Base-by-base conservation (phyloP, 2,329 filamentous ascomycete species). In the Amesomyces nigricolor region DNA sequence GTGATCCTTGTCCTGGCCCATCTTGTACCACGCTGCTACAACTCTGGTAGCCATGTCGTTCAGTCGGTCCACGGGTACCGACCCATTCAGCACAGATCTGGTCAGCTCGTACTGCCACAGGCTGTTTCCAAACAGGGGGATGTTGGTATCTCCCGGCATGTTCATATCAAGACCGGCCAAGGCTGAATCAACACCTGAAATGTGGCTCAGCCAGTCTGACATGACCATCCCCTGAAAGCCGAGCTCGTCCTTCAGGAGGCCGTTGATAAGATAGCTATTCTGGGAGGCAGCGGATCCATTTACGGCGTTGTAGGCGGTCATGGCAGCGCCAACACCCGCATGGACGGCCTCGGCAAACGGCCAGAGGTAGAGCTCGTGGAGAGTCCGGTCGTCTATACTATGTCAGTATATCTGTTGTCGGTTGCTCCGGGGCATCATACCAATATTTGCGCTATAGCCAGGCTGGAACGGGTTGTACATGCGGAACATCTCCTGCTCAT, bases 271-370 rank as follows among this genome's bases (percentile, higher is more conserved):
- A 65, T 87, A 85, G 30, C 85, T 87, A 73, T 94, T 94, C 65
- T 92, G 87, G 71, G 89, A 94, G 17, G 72, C 79, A 63, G 90
- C 90, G 7, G 83, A 89, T 70, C 89, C 89, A 74, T 95, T 95
- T 70, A 91, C 65, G 3, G 66, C 67, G 19, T 89, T 83, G 74
- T 90, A 90, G 0, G 83, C 83, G 68, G 82, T 83, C 83, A 86
- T 86, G 57, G 83, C 70, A 11, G 79, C 71, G 4, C 80, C 80
- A 7, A 87, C 84, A 10, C 86, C 85, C 8, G 86, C 86, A 53
- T 76, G 77, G 51, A 89, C 80, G 1, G 85, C 85, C 64, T 91
- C 86, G 26, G 80, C 85, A 65, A 91, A 91, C 0, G 88, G 88
- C 88, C 88, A 91, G 26, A 86, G 73, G 66, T 90, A 91, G 5